Percentiles rank a stretch among this genome's conserved stretches.
Evolutionary conservation across 192 early-diverging fungal species (phyloP).

Genomic region (Jimgerdemannia lactiflua): DNA sequence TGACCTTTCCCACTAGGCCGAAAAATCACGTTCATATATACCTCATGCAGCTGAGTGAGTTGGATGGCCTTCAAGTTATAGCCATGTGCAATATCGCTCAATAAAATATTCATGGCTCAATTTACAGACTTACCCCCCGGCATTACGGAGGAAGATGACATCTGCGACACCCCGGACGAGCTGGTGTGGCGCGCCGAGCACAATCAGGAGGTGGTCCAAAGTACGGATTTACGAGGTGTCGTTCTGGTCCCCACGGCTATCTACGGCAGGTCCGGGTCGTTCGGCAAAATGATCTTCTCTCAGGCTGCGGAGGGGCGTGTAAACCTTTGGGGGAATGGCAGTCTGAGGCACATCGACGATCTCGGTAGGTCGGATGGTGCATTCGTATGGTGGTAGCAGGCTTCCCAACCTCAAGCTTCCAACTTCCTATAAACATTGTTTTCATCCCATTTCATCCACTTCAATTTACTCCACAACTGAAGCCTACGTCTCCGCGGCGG

Average conservation of each 20-base stretch:
- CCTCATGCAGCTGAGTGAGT: constrained; percentile 15
- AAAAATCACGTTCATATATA: constrained; percentile 12
- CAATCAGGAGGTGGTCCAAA: constrained; percentile 20
- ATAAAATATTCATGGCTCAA: neutral
- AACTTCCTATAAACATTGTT: neutral
- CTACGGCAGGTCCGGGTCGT: constrained; percentile 19
- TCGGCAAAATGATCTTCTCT: constrained; percentile 13
- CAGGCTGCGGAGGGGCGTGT: constrained; percentile 14
- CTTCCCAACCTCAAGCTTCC: neutral
- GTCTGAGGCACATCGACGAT: constrained; percentile 32
- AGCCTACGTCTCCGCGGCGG: neutral
- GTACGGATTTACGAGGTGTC: constrained; percentile 12
- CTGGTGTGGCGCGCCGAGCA: constrained; percentile 29
- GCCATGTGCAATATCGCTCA: neutral
- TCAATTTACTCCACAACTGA: neutral
- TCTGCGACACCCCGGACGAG: neutral
- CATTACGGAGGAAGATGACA: constrained; percentile 1
- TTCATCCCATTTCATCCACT: neutral
- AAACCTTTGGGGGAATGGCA: constrained; percentile 9
- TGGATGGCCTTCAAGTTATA: neutral
- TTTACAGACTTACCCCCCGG: neutral
- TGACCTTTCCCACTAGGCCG: constrained; percentile 28
- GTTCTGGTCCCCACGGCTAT: constrained; percentile 24
- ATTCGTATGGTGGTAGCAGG: neutral
- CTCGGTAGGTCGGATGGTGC: constrained; percentile 11